These are phyloP conservation scores for Phytophthora parvispora DNA, from an alignment of 352 stramenopile species.

Conservation along the genomic window DNA sequence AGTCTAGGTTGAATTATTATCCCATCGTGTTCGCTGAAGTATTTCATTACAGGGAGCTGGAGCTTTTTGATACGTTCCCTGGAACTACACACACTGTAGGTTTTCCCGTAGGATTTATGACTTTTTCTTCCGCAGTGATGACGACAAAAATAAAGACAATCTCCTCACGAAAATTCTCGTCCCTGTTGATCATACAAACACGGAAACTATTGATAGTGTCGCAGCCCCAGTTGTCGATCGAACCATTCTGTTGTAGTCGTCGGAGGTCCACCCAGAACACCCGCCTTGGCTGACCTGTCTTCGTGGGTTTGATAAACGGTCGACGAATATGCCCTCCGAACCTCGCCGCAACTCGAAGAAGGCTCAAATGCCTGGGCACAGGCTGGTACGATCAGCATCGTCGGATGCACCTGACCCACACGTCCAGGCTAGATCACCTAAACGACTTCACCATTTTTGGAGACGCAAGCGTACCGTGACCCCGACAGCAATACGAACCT, in stretches of 20 bases:
- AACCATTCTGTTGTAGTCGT: neutral
- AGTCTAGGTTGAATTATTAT: too few relatives aligned
- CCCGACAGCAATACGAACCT: conserved; percentile 7
- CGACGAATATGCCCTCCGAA: conserved; percentile 17
- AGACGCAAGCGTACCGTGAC: conserved; percentile 23
- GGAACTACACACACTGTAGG: too few relatives aligned
- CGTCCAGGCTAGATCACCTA: neutral
- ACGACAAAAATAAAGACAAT: conserved; percentile 10
- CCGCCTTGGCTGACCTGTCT: neutral
- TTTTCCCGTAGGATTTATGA: neutral
- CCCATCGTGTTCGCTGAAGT: too few relatives aligned
- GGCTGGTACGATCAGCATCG: conserved; percentile 1
- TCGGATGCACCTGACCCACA: conserved; percentile 9
- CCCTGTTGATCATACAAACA: neutral
- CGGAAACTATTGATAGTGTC: conserved; percentile 24
- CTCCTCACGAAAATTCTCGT: conserved; percentile 1
- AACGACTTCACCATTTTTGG: conserved; percentile 22
- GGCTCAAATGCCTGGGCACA: neutral
- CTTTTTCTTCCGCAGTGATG: neutral
- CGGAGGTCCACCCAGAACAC: neutral
- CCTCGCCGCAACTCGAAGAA: conserved; percentile 11
- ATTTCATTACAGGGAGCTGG: too few relatives aligned
- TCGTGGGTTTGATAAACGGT: neutral
- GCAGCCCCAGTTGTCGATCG: neutral
- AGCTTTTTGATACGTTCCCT: too few relatives aligned